Percentiles rank a stretch among this genome's conserved stretches.
Evolutionary conservation across 768 basidiomycete genomes (phyloP).

Genomic region (Amanita inopinata): DNA sequence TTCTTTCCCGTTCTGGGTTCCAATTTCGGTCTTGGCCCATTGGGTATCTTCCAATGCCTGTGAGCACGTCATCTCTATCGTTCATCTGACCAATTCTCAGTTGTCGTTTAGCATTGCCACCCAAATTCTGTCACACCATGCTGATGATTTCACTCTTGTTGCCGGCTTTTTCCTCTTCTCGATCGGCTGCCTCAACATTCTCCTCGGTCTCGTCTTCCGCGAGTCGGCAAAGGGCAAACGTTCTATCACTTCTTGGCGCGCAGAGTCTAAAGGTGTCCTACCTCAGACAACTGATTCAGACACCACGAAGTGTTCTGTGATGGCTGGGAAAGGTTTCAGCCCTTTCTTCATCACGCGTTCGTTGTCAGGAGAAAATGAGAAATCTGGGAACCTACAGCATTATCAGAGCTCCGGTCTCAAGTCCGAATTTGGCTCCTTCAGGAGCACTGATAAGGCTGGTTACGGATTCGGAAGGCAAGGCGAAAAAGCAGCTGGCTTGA

Average conservation of each 20-base stretch:
- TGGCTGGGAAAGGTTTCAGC: background rate
- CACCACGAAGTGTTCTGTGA: conserved; percentile 8
- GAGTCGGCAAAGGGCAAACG: conserved; percentile 55
- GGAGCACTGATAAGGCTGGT: conserved; percentile 31
- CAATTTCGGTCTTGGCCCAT: conserved; percentile 76
- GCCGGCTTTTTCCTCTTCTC: conserved; percentile 81
- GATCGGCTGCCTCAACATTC: conserved; percentile 73
- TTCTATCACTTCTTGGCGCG: conserved; percentile 59
- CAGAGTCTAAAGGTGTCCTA: conserved; percentile 44
- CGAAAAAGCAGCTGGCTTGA: conserved; percentile 65
- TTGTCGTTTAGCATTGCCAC: conserved; percentile 43
- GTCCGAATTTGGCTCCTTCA: conserved; percentile 17
- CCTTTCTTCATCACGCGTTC: conserved; percentile 8
- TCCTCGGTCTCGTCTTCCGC: conserved; percentile 75
- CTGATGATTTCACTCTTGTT: conserved; percentile 78
- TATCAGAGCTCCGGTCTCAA: conserved; percentile 1
- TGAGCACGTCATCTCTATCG: conserved; percentile 24
- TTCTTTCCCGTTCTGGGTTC: conserved; percentile 88
- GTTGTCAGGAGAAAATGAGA: conserved; percentile 5
- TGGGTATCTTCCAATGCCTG: conserved; percentile 84
- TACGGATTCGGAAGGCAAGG: conserved; percentile 77
- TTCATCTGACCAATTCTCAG: background rate
- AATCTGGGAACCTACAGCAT: conserved; percentile 7
- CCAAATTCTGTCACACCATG: conserved; percentile 65
- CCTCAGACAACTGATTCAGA: conserved; percentile 19